A percentile compares a stretch with the other conserved stretches of the same genome.
phyloP scores from a whole-genome alignment of 116 monocot genomes.

The Trichopus zeylanicus region DNA sequence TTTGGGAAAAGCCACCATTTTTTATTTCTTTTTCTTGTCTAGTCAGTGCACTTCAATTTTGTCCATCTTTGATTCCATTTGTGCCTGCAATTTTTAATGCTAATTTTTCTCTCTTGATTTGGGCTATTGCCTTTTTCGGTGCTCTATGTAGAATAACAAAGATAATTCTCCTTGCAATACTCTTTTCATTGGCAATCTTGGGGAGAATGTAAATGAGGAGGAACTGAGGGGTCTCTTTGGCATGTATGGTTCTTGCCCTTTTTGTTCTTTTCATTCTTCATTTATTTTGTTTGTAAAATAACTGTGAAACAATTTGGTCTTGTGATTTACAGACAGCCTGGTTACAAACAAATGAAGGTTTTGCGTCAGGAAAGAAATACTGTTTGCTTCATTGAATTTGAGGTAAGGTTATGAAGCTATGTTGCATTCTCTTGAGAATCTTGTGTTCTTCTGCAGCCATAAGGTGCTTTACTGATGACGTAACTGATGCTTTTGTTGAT shows the following conservation, averaged over 20 bases:
- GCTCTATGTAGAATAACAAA: constrained; percentile 70
- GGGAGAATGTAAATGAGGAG: constrained; percentile 82
- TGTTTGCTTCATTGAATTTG: constrained; percentile 98
- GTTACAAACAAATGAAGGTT: constrained; percentile 99
- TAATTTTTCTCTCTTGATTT: not conserved
- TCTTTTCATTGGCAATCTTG: constrained; percentile 97
- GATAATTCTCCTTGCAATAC: constrained; percentile 97
- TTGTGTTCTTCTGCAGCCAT: not conserved
- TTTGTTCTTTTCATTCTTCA: not conserved
- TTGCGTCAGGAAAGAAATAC: constrained; percentile 94
- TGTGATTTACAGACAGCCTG: constrained; percentile 66
- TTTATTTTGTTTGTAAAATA: not conserved
- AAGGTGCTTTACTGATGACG: not conserved
- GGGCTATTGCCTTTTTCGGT: not conserved
- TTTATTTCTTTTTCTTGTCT: too few relatives aligned
- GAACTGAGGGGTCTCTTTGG: constrained; percentile 79
- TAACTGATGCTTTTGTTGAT: constrained; percentile 7
- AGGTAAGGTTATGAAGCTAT: constrained; percentile 29
- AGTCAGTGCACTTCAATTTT: too few relatives aligned
- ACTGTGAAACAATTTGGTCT: not conserved
- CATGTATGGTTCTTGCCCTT: constrained; percentile 34
- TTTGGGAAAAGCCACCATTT: too few relatives aligned
- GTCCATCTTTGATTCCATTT: too few relatives aligned
- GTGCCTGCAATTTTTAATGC: too few relatives aligned
- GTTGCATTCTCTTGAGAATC: not conserved